Conservation (phyloP, 2,329 filamentous ascomycete species). For the Fusarium sp. region DNA sequence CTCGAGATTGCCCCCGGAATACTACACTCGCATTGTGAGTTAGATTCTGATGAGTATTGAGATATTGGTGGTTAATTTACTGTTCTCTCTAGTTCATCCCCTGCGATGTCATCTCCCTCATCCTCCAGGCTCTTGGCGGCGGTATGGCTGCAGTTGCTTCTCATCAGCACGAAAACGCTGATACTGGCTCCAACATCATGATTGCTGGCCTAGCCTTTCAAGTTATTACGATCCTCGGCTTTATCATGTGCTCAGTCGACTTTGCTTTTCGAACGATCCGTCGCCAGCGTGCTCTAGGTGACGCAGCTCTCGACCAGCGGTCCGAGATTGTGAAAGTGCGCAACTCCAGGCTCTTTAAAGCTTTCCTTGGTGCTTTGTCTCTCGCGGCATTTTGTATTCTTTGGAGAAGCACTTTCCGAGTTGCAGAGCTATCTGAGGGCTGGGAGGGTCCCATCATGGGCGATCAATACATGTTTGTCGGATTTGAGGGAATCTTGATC, state of each 20-base stretch:
- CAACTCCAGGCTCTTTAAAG: slow-evolving; percentile 62
- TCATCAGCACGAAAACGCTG: slow-evolving; percentile 54
- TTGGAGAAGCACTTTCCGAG: slow-evolving; percentile 74
- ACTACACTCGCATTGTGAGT: slow-evolving; percentile 65
- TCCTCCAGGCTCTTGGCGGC: slow-evolving; percentile 74
- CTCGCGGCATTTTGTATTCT: slow-evolving; percentile 75
- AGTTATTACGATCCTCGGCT: slow-evolving; percentile 69
- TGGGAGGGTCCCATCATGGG: slow-evolving; percentile 73
- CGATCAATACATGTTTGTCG: slow-evolving; percentile 69
- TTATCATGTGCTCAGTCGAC: slow-evolving; percentile 65
- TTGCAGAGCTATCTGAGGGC: slow-evolving; percentile 75
- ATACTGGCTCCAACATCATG: slow-evolving; percentile 71
- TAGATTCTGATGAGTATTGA: not conserved
- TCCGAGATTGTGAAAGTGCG: slow-evolving; percentile 56
- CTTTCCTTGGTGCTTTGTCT: slow-evolving; percentile 68
- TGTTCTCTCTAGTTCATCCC: slow-evolving; percentile 67
- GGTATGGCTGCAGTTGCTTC: slow-evolving; percentile 64
- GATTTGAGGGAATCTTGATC: slow-evolving; percentile 70
- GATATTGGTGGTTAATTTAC: not conserved
- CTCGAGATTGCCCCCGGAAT: slow-evolving; percentile 62
- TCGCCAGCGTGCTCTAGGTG: slow-evolving; percentile 54
- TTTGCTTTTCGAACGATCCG: slow-evolving; percentile 63
- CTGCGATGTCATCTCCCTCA: slow-evolving; percentile 72
- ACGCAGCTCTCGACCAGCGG: slow-evolving; percentile 57
- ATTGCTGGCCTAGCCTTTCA: slow-evolving; percentile 75